phyloP scores from a whole-genome alignment of 306 rosid species.

The Prunus salicina region DNA sequence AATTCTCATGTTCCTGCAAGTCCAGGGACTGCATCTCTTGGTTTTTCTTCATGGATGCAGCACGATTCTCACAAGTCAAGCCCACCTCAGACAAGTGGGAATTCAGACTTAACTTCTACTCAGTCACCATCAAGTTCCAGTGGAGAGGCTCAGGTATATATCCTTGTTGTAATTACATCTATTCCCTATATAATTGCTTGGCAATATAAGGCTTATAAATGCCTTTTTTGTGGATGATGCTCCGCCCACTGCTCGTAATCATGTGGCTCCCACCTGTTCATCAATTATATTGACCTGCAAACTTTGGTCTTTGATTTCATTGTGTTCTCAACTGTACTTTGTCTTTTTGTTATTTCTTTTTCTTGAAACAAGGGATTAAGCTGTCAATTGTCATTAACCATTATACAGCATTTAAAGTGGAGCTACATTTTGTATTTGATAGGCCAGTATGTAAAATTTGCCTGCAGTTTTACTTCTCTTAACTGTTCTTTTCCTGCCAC shows the following conservation, averaged over 20 bases:
- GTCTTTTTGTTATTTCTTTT: background rate
- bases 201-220: background rate
- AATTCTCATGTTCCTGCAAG: constrained; percentile 55
- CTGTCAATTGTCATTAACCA: background rate
- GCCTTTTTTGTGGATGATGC: constrained; percentile 8
- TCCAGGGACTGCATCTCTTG: constrained; percentile 59
- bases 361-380: background rate
- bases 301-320: background rate
- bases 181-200: background rate
- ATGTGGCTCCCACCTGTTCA: constrained; percentile 11
- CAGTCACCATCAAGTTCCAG: constrained; percentile 90
- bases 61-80: constrained; percentile 83
- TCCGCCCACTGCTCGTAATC: constrained; percentile 5
- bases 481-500: constrained; percentile 17
- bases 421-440: background rate
- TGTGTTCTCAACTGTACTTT: background rate
- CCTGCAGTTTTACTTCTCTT: constrained; percentile 7
- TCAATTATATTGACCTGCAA: background rate
- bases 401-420: background rate
- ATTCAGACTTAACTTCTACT: constrained; percentile 90
- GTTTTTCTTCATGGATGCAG: constrained; percentile 62
- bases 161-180: constrained; percentile 15
- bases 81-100: constrained; percentile 92
- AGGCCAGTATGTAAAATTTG: constrained; percentile 3
- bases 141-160: constrained; percentile 91